Base-by-base conservation (phyloP, 768 basidiomycete species). In the Collybia mongolica region DNA sequence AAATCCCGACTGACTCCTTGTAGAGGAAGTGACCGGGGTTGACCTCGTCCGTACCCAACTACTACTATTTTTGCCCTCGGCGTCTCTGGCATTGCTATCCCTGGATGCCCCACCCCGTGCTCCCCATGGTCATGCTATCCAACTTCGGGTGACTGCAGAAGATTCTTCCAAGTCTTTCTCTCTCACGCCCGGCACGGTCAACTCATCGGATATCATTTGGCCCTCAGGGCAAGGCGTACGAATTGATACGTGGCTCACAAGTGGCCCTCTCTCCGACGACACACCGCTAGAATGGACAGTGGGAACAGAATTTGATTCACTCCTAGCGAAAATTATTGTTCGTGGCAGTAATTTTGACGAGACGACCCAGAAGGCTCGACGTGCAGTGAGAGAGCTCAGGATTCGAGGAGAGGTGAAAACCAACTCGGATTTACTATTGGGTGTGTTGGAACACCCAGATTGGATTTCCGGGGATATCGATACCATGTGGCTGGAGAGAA, bases 1-100 rank as follows among this genome's bases (percentile, higher is more conserved):
- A 43, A 36, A 20, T 55, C 14, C 24, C 40, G 15, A 18, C 7
- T 36, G 20, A 22, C 38, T 24, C 38, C 45, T 42, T 12, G 11
- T 58, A 89, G 92, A 94, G 81, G 91, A 93, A 63, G 88, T 95
- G 59, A 89, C 84, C 26, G 88, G 89, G 49, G 80, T 93, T 65
- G 92, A 95, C 64, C 88, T 95, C 52, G 88, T 94, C 39, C 90
- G 90, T 39, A 84, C 88, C 2, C 93, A 94, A 67, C 88, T 95
- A 56, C 89, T 91, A 64, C 87, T 95, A 51, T 92, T 90, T 22
- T 57, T 62, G 6, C 82, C 85, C 12, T 82, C 84, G 48, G 82
- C 86, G 1, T 81, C 83, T 8, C 80, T 93, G 26, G 74, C 82
- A 6, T 83, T 87, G 59, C 82, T 93, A 50, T 83, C 82, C 37